Evolutionary conservation across 164 flowering plant genomes (phyloP).

Genomic region (Umbellularia californica): DNA sequence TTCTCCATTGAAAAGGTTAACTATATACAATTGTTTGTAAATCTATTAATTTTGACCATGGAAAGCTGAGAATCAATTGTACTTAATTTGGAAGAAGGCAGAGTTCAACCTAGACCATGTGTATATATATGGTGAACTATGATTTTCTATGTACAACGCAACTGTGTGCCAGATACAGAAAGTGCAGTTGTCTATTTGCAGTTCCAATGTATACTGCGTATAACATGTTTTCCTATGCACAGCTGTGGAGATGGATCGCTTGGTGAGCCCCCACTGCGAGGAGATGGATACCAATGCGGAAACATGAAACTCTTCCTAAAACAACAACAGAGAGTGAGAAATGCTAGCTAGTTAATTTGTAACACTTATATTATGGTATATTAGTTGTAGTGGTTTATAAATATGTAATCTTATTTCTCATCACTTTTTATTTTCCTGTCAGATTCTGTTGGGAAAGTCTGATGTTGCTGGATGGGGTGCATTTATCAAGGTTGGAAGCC

Average conservation of each 20-base stretch:
- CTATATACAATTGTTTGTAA: no score
- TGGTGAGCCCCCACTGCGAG: constrained; percentile 75
- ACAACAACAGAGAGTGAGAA: constrained; percentile 83
- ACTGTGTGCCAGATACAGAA: not conserved
- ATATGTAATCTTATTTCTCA: not conserved
- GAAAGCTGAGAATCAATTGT: no score
- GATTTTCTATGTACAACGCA: no score
- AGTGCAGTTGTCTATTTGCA: not conserved
- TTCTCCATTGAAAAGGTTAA: no score
- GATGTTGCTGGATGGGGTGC: constrained; percentile 99
- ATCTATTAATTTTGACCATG: no score
- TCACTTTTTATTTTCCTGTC: constrained; percentile 8
- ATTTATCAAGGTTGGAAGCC: constrained; percentile 65
- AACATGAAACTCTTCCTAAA: constrained; percentile 90
- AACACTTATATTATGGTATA: not conserved
- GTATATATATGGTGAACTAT: no score
- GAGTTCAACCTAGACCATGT: no score
- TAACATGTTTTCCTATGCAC: constrained; percentile 14
- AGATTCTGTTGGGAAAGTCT: constrained; percentile 87
- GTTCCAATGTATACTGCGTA: not conserved
- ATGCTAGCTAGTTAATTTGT: constrained; percentile 6
- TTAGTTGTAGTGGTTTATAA: not conserved
- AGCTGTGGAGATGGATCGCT: constrained; percentile 92
- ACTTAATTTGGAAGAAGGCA: no score
- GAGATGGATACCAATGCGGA: constrained; percentile 87